Conservation (phyloP, 2,329 filamentous ascomycete species). For the Grosmannia penicillata region DNA sequence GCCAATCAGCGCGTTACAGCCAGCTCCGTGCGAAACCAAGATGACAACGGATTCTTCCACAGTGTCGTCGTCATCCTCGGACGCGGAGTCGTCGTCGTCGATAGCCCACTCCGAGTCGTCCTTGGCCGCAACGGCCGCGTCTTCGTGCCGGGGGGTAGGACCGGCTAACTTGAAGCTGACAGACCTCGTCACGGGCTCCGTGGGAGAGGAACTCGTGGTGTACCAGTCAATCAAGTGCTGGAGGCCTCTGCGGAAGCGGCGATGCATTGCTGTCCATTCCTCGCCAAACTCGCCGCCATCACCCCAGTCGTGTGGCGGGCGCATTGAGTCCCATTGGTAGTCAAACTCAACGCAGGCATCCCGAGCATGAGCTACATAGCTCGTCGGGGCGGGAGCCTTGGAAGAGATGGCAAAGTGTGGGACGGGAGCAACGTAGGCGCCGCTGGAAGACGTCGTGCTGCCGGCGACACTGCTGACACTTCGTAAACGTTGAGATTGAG, state of each 20-base stretch:
- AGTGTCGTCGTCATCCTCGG: conserved; percentile 28
- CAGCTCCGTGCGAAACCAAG: conserved; percentile 85
- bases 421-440: conserved; percentile 54
- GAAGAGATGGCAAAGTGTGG: conserved; percentile 74
- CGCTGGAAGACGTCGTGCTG: conserved; percentile 9
- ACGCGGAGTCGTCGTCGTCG: conserved; percentile 7
- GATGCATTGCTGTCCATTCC: conserved; percentile 94
- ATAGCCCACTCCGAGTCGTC: conserved; percentile 19
- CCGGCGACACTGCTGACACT: not conserved
- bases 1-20: conserved; percentile 88
- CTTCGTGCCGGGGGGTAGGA: not conserved
- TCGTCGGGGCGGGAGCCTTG: conserved; percentile 68
- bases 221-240: conserved; percentile 79
- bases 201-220: conserved; percentile 32
- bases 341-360: conserved; percentile 80
- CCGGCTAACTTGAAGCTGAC: conserved; percentile 11
- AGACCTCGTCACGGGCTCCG: conserved; percentile 34
- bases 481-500: no score
- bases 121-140: conserved; percentile 2
- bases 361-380: conserved; percentile 80
- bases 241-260: conserved; percentile 67
- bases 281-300: conserved; percentile 79
- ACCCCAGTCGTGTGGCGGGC: conserved; percentile 64
- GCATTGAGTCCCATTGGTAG: conserved; percentile 91
- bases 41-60: conserved; percentile 68